Base-by-base conservation (phyloP, 306 rosid species). In the Trichosanthes truncata region DNA sequence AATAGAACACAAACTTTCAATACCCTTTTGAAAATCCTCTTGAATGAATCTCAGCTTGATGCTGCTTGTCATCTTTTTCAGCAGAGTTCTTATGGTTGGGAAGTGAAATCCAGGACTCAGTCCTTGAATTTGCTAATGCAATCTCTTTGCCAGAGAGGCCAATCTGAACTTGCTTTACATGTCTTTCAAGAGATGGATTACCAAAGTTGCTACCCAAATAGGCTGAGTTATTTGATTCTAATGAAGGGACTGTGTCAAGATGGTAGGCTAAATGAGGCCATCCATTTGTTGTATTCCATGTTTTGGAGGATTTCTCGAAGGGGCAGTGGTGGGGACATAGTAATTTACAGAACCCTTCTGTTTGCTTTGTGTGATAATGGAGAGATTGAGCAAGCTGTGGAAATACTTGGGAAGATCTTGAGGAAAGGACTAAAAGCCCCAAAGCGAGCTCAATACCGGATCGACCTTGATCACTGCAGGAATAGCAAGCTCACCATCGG, bases 301-400 rank as follows among this genome's bases (percentile, higher is more conserved):
- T 87, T 87, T 80, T 87, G 87, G 87, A 80, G 87, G 73, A 87
- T 87, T 49, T 84, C 89, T 25, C 86, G 45, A 48, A 87, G 81
- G 86, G 89, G 87, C 10, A 65, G 86, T 77, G 89, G 87, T 12
- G 89, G 79, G 49, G 89, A 87, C 79, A 80, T 87, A 26, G 82
- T 80, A 0, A 74, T 84, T 33, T 87, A 84, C 56, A 80, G 86
- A 74, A 87, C 71, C 29, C 79, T 87, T 59, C 79, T 82, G 43
- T 79, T 84, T 63, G 84, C 87, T 45, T 78, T 87, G 5, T 86
- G 89, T 74, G 77, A 82, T 73, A 56, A 72, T 59, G 81, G 85
- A 35, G 72, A 84, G 60, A 60, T 86, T 40, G 87, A 81, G 9
- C 84, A 86, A 73, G 87, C 85, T 61, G 82, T 63, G 26, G 82